phyloP scores from a whole-genome alignment of 1,284 basidiomycete genomes.

The Boletellus sp. region DNA sequence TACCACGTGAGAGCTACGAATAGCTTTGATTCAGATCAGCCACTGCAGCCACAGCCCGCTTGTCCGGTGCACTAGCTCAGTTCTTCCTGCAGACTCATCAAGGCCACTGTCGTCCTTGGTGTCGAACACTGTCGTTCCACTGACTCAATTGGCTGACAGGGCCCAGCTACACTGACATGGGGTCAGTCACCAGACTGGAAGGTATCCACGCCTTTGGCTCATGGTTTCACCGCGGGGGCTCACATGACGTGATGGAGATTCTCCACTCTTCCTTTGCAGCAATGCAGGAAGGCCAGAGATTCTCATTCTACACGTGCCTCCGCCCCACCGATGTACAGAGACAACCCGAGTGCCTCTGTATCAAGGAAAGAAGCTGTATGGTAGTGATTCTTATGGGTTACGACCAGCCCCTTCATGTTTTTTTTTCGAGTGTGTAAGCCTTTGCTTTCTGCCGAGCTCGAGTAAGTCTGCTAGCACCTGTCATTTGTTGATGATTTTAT shows the following conservation, averaged over 20 bases:
- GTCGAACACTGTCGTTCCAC: background rate
- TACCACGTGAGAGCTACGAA: conserved; percentile 30
- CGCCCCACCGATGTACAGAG: conserved; percentile 1
- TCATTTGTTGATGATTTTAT: background rate
- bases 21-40: conserved; percentile 17
- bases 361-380: conserved; percentile 2
- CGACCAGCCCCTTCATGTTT: background rate
- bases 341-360: conserved; percentile 6
- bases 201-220: conserved; percentile 16
- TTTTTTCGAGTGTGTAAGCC: background rate
- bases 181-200: conserved; percentile 1
- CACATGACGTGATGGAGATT: conserved; percentile 21
- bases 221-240: conserved; percentile 17
- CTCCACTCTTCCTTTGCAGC: conserved; percentile 27
- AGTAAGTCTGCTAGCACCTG: background rate
- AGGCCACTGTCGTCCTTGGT: background rate
- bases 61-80: background rate
- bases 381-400: background rate
- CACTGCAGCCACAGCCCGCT: conserved; percentile 8
- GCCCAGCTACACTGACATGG: background rate
- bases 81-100: background rate
- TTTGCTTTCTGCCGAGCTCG: background rate
- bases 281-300: conserved; percentile 20
- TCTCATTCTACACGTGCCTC: conserved; percentile 20
- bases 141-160: background rate